phyloP scores from a whole-genome alignment of 148 eudicot species.

The Camellia japonica region DNA sequence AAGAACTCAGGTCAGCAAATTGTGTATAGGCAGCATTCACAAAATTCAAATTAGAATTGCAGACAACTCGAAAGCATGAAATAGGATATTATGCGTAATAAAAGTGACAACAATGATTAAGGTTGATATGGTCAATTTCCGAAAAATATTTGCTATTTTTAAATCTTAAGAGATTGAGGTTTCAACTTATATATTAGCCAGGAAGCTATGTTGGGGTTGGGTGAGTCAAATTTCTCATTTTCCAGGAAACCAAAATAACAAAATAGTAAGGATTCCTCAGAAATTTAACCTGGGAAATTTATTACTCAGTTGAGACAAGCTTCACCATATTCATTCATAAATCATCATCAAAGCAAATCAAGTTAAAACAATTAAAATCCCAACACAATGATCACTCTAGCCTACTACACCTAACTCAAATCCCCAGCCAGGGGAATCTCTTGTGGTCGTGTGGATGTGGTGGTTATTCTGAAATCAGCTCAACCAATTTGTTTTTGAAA shows the following conservation, averaged over 20 bases:
- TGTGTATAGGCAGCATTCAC: background rate
- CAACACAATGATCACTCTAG: background rate
- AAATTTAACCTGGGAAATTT: background rate
- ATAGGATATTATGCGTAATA: background rate
- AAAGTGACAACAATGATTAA: background rate
- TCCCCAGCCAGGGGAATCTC: background rate
- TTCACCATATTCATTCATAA: background rate
- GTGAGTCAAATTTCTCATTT: background rate
- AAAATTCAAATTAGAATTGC: background rate
- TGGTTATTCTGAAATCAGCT: background rate
- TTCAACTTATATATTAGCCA: background rate
- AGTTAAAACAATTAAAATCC: background rate
- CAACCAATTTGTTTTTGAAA: background rate
- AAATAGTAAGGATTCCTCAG: background rate
- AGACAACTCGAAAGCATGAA: background rate
- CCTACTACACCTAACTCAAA: background rate
- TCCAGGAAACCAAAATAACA: background rate
- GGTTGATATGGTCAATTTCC: background rate
- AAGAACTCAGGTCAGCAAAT: constrained; percentile 1
- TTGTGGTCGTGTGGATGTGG: background rate
- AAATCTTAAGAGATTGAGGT: background rate
- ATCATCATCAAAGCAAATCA: background rate
- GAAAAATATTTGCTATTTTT: background rate
- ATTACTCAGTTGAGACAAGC: background rate
- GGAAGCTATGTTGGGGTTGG: background rate